Base-by-base conservation (phyloP, 192 early-diverging fungal genomes). In the Spizellomyces sp. region DNA sequence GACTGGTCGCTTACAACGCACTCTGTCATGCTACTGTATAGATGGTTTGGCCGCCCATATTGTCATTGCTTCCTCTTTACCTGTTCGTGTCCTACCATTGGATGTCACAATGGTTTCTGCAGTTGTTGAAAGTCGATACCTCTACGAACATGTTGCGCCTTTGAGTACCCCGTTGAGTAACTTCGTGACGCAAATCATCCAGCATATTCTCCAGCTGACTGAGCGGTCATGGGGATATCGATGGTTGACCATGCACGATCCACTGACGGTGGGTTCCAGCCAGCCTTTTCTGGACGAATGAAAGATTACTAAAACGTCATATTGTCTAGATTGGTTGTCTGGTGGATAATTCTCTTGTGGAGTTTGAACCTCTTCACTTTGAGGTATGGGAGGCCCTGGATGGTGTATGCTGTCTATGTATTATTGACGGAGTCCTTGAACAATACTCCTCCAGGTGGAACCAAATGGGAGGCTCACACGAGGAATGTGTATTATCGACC, bases 231-330 rank as follows among this genome's bases (percentile, higher is more conserved):
- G 61, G 62, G 70, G 70, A 21, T 58, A 15, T 62, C n/a, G 62
- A 15, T 64, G 36, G 45, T 44, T 72, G 62, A 64, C 62, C 41
- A 63, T 72, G 62, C 70, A 72, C 54, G 70, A 72, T 45, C 70
- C 70, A 4, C 36, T 72, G 6, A 72, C 70, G 21, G 68, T 70
- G 46, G 15, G 58, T 9, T 54, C 17, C 14, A 12, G 17, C 50
- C 0, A n/a, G 50, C 17, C 14, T n/a, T 54, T n/a, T 19, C 17
- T n/a, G 50, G 50, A n/a, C 27, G 27, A 36, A 36, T 36, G 27
- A 36, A 0, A 36, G 27, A 36, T 36, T 36, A 0, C 27, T 36
- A 2, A 36, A 36, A 2, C 1, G 27, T 36, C 1, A 3, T 36
- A 12, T 27, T 41, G 15, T 36, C n/a, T 57, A 70, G 68, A 56